These are phyloP conservation scores for Calonectria naviculata DNA, from an alignment of 2,329 filamentous ascomycete species.

Conservation along the genomic window DNA sequence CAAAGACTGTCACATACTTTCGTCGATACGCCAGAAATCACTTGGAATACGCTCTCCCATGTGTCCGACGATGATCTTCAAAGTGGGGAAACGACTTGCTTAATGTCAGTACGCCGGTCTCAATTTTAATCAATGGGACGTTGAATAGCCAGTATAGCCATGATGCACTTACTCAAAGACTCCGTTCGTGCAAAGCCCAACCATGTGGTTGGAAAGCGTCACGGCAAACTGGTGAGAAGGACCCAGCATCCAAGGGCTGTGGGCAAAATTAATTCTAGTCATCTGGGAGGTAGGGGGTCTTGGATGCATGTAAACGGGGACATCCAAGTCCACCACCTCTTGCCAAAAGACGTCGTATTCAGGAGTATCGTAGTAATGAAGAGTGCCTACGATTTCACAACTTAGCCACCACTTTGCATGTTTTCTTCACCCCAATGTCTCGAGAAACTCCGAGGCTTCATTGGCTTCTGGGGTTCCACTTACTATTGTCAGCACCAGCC, in stretches of 20 bases:
- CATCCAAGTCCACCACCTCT: conserved; percentile 8
- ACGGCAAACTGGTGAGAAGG: conserved; percentile 13
- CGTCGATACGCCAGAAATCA: neutral
- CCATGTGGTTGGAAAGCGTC: conserved; percentile 17
- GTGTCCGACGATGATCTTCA: conserved; percentile 20
- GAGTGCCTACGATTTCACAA: neutral
- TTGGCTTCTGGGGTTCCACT: neutral
- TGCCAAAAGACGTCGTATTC: conserved; percentile 25
- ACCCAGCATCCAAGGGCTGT: neutral
- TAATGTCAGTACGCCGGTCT: neutral
- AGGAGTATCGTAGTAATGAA: conserved; percentile 6
- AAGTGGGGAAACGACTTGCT: neutral
- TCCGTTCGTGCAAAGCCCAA: conserved; percentile 25
- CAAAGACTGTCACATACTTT: neutral
- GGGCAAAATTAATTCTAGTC: neutral
- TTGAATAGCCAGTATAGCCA: neutral
- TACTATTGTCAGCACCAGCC: neutral
- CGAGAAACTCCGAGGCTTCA: no score
- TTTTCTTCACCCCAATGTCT: no score
- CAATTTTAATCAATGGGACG: neutral
- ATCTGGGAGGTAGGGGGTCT: conserved; percentile 8
- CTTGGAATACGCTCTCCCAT: conserved; percentile 16
- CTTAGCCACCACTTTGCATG: neutral
- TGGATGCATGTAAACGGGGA: conserved; percentile 24
- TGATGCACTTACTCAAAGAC: conserved; percentile 13